phyloP scores from a whole-genome alignment of 2,329 filamentous ascomycete genomes.

The Ascochyta lentis region DNA sequence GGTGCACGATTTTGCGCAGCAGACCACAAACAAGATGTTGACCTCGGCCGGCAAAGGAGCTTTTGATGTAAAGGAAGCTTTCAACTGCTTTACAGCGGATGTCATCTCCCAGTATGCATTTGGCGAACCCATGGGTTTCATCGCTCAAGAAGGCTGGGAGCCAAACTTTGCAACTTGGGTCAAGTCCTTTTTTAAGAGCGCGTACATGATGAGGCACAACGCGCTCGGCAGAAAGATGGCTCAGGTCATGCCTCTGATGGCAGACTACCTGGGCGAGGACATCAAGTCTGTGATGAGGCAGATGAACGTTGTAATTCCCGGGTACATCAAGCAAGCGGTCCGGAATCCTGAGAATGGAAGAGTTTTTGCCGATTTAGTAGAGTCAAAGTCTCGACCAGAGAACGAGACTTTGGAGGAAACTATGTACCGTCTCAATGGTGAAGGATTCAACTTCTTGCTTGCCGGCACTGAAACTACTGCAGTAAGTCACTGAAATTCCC shows the following conservation, averaged over 20 bases:
- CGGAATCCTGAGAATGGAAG: constrained; percentile 34
- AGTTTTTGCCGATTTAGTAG: constrained; percentile 33
- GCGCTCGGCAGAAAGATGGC: constrained; percentile 31
- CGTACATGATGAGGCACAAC: constrained; percentile 40
- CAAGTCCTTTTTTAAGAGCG: constrained; percentile 35
- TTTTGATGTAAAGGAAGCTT: constrained; percentile 38
- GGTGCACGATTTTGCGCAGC: constrained; percentile 27
- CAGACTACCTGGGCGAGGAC: constrained; percentile 35
- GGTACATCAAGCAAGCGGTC: constrained; percentile 33
- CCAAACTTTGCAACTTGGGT: constrained; percentile 37
- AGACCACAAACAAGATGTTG: constrained; percentile 28
- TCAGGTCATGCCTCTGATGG: constrained; percentile 34
- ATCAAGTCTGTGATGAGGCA: constrained; percentile 34
- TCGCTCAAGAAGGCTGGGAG: constrained; percentile 37
- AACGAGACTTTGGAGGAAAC: constrained; percentile 27
- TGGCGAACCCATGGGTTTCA: constrained; percentile 37
- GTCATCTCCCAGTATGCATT: constrained; percentile 37
- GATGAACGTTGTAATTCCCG: constrained; percentile 35
- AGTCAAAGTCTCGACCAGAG: constrained; percentile 26
- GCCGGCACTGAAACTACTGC: constrained; percentile 37
- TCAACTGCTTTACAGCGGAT: constrained; percentile 37
- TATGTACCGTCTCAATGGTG: constrained; percentile 29
- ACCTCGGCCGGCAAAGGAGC: constrained; percentile 27
- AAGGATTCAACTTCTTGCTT: constrained; percentile 36
- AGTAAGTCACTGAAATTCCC: constrained; percentile 16